Percentiles rank a stretch among this genome's conserved stretches.
phyloP scores from a whole-genome alignment of 2,329 filamentous ascomycete species.

The Sporothrix dimorphospora region DNA sequence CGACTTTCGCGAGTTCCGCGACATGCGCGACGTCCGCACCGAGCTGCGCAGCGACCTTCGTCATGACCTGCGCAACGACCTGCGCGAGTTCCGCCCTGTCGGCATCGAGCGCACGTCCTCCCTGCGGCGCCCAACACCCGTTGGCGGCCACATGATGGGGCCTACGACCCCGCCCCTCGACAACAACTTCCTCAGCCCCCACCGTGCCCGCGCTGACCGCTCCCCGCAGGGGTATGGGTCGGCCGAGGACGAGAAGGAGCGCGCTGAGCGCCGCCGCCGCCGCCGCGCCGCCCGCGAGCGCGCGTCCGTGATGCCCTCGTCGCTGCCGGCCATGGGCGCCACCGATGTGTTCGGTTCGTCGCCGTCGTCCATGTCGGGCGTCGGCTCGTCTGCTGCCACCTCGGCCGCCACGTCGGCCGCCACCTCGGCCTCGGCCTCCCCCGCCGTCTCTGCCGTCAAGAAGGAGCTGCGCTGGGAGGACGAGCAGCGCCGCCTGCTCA shows the following conservation, averaged over 20 bases:
- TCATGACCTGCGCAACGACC: not conserved
- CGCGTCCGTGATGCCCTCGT: constrained; percentile 34
- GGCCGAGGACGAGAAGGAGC: constrained; percentile 35
- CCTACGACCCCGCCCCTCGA: constrained; percentile 8
- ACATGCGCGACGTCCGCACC: not conserved
- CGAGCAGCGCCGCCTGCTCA: constrained; percentile 38
- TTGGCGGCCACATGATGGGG: constrained; percentile 10
- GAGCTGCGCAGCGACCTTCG: constrained; percentile 9
- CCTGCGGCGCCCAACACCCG: not conserved
- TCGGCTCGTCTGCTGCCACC: too few relatives aligned
- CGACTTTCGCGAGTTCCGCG: not conserved
- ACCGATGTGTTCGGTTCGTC: constrained; percentile 32
- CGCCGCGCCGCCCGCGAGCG: constrained; percentile 28
- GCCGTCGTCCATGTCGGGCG: constrained; percentile 27
- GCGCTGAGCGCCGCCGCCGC: constrained; percentile 32
- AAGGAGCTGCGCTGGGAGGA: constrained; percentile 41
- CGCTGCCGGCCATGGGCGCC: constrained; percentile 33
- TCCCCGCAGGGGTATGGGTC: constrained; percentile 33
- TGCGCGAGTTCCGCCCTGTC: constrained; percentile 1
- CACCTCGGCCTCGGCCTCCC: constrained; percentile 25
- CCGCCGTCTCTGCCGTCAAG: constrained; percentile 30
- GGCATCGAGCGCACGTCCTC: constrained; percentile 19
- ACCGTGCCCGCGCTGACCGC: constrained; percentile 27
- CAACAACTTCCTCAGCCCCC: constrained; percentile 9
- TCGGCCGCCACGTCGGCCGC: not conserved